A percentile compares a stretch with the other conserved stretches of the same genome.
Evolutionary conservation across 306 rosid genomes (phyloP).

Genomic region (Crataegus laevigata): DNA sequence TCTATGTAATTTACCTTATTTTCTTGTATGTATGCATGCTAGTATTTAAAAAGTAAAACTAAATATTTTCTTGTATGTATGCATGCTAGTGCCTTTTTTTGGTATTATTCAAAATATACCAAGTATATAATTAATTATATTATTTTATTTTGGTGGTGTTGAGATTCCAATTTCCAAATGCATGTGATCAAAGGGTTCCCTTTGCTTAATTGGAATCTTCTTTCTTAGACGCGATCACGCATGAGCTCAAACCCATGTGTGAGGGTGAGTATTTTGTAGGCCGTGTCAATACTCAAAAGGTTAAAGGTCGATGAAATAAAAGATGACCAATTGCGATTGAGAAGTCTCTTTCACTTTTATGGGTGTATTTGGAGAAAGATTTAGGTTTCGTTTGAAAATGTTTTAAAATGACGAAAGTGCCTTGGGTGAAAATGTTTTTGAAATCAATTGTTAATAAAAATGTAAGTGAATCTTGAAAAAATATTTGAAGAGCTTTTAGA

Average conservation of each 20-base stretch:
- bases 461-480: no score
- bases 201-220: constrained; percentile 13
- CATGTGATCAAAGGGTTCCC: constrained; percentile 34
- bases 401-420: no score
- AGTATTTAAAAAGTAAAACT: neutral
- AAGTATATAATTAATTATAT: no score
- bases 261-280: constrained; percentile 5
- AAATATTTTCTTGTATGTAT: no score
- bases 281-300: neutral
- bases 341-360: neutral
- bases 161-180: constrained; percentile 25
- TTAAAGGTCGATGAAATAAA: neutral
- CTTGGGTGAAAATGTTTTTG: no score
- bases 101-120: neutral
- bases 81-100: no score
- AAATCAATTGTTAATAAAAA: no score
- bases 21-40: no score
- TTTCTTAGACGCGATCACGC: constrained; percentile 33
- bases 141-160: neutral
- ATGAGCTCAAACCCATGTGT: constrained; percentile 45
- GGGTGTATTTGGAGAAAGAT: no score
- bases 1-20: no score
- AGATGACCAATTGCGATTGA: neutral
- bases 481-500: no score
- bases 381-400: no score